phyloP scores from a whole-genome alignment of 1,284 basidiomycete species.

The Fomitopsis pinicola region DNA sequence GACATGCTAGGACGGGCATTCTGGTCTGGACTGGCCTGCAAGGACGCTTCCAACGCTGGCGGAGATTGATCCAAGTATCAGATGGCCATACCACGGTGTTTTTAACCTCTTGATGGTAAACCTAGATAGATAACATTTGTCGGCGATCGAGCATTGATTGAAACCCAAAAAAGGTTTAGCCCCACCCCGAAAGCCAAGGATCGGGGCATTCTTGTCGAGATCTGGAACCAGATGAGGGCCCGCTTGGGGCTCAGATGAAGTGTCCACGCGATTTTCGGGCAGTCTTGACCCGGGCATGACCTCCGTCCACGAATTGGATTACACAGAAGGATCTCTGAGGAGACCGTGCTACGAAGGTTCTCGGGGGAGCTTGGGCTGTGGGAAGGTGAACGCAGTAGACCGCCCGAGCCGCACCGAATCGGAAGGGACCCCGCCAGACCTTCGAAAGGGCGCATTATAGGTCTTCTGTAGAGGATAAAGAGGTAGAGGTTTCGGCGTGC shows the following conservation, averaged over 20 bases:
- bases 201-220: conserved; percentile 6
- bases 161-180: conserved; percentile 5
- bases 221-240: neutral
- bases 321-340: neutral
- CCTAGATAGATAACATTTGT: conserved; percentile 6
- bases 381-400: neutral
- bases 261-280: neutral
- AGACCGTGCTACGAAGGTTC: neutral
- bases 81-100: neutral
- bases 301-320: neutral
- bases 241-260: neutral
- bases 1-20: neutral
- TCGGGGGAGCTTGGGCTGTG: conserved; percentile 1
- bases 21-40: neutral
- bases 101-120: neutral
- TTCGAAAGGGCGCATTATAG: neutral
- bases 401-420: conserved; percentile 3
- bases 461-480: neutral
- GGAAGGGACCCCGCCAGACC: conserved; percentile 1
- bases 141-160: conserved; percentile 8
- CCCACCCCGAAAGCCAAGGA: neutral
- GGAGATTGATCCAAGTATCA: conserved; percentile 3
- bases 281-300: neutral
- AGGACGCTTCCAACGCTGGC: neutral
- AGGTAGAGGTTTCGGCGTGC: neutral